Conservation (phyloP, 768 basidiomycete species). For the Naganishia vishniacii region DNA sequence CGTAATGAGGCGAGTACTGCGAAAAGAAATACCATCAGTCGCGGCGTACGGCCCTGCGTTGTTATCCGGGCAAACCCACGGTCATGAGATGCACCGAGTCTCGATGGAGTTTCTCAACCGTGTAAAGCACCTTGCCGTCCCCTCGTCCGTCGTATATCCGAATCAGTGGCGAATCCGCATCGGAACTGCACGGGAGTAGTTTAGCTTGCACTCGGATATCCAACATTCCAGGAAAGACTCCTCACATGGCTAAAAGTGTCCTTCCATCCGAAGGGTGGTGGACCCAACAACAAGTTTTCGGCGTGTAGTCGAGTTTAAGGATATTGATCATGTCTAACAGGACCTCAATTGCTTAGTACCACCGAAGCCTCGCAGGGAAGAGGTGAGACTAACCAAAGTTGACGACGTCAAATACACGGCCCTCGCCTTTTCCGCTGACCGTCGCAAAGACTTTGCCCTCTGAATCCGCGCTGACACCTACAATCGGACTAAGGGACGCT, state of each 20-base stretch:
- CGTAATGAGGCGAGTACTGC: conserved; percentile 84
- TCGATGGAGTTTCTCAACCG: conserved; percentile 70
- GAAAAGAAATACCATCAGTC: background rate
- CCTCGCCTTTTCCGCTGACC: conserved; percentile 81
- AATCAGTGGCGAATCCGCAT: conserved; percentile 66
- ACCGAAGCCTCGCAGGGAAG: too few relatives aligned
- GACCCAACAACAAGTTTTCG: conserved; percentile 90
- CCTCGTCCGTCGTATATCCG: conserved; percentile 90
- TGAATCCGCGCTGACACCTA: conserved; percentile 74
- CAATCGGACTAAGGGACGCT: conserved; percentile 74
- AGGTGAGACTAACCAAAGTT: conserved; percentile 87
- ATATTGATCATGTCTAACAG: conserved; percentile 95
- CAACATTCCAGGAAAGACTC: conserved; percentile 25
- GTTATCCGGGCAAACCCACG: conserved; percentile 53
- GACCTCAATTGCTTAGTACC: too few relatives aligned
- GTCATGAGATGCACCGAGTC: conserved; percentile 86
- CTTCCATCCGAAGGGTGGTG: conserved; percentile 82
- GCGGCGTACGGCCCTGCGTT: too few relatives aligned
- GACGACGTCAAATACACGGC: conserved; percentile 93
- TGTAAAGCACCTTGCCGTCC: conserved; percentile 68
- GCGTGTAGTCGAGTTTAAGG: conserved; percentile 77
- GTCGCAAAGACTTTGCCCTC: conserved; percentile 91
- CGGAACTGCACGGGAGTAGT: conserved; percentile 58
- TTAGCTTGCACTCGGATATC: background rate
- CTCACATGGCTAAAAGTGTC: conserved; percentile 79